phyloP scores from a whole-genome alignment of 495 filamentous ascomycete species.

The Lineolata rhizophorae region DNA sequence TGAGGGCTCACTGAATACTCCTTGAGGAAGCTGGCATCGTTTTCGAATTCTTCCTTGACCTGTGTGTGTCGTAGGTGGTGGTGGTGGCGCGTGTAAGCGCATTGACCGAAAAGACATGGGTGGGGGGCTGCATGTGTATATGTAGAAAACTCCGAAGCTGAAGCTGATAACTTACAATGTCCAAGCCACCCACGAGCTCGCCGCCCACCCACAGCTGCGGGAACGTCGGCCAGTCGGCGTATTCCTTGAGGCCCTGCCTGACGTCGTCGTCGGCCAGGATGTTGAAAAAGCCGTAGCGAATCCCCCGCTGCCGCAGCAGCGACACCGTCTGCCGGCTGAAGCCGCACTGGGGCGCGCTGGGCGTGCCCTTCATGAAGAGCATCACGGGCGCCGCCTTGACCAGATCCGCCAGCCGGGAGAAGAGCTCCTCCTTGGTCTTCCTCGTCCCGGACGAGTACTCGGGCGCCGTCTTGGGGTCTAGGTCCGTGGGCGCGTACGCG shows the following conservation, averaged over 20 bases:
- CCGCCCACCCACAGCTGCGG: conserved; percentile 73
- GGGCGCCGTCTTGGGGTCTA: conserved; percentile 25
- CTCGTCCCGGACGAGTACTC: conserved; percentile 30
- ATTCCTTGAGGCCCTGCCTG: conserved; percentile 82
- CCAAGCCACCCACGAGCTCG: conserved; percentile 74
- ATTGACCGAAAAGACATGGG: no score
- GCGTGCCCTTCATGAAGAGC: conserved; percentile 93
- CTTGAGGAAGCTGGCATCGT: conserved; percentile 53
- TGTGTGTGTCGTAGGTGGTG: no score
- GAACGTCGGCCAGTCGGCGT: conserved; percentile 92
- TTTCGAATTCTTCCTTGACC: conserved; percentile 40
- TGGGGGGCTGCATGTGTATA: no score
- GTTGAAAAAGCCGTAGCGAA: conserved; percentile 98
- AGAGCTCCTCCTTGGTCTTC: conserved; percentile 49
- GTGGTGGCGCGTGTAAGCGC: no score
- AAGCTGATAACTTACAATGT: conserved; percentile 96
- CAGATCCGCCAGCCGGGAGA: conserved; percentile 50
- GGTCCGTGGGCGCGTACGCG: conserved; percentile 23
- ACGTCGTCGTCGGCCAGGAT: conserved; percentile 96
- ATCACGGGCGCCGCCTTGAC: conserved; percentile 92
- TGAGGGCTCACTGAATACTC: conserved; percentile 40
- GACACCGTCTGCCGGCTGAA: conserved; percentile 79
- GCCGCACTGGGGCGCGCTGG: conserved; percentile 76
- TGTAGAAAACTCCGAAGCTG: no score
- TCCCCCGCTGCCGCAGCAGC: conserved; percentile 62